These are phyloP conservation scores for Kwoniella heveanensis DNA, from an alignment of 768 basidiomycete species.

Conservation along the genomic window DNA sequence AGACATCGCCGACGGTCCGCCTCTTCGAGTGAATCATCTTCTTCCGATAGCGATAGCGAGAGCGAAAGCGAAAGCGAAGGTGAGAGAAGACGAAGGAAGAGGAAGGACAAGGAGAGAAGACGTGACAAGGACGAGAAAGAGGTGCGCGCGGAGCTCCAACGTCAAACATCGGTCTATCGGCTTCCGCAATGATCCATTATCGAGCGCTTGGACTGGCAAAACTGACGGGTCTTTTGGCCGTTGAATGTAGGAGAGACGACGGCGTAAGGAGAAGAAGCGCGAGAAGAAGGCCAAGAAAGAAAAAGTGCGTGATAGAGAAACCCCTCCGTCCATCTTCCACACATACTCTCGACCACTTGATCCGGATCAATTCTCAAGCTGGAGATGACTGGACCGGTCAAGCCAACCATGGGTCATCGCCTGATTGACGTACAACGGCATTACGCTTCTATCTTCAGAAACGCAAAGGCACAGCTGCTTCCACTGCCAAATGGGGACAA, in stretches of 20 bases:
- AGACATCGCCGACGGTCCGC: constrained; percentile 16
- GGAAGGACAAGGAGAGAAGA: constrained; percentile 19
- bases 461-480: constrained; percentile 63
- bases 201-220: too few species aligned
- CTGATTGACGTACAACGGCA: too few species aligned
- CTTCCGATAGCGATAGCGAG: constrained; percentile 22
- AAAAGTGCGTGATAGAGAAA: constrained; percentile 63
- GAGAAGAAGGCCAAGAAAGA: constrained; percentile 61
- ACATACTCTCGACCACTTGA: too few species aligned
- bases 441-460: constrained; percentile 1
- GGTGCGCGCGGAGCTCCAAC: not conserved
- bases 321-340: too few species aligned
- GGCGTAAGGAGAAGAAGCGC: constrained; percentile 46
- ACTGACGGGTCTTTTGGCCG: too few species aligned
- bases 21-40: constrained; percentile 20
- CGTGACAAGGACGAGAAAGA: constrained; percentile 22
- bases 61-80: constrained; percentile 35
- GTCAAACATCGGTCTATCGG: too few species aligned
- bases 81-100: constrained; percentile 12
- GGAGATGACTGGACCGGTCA: too few species aligned
- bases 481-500: constrained; percentile 80
- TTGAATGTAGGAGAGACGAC: constrained; percentile 27
- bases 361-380: too few species aligned
- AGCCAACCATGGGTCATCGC: too few species aligned
- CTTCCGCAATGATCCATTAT: not conserved